A percentile compares a stretch with the other conserved stretches of the same genome.
phyloP scores from a whole-genome alignment of 1,139 yeast genomes.

The Lodderomyces metapsilosis region DNA sequence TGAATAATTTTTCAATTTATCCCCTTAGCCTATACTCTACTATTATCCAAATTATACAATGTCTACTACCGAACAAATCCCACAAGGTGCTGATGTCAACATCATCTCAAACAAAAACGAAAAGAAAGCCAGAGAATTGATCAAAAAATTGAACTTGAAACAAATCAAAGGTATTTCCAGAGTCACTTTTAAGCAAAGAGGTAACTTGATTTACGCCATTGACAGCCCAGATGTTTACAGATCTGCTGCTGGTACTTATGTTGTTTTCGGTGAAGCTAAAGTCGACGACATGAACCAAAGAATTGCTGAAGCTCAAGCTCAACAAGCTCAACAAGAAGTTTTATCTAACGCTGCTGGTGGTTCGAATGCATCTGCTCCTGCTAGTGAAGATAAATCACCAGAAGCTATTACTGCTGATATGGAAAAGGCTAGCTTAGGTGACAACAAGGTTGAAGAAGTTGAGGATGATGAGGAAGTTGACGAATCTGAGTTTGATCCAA shows the following conservation, averaged over 20 bases:
- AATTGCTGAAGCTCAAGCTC: slow-evolving; percentile 61
- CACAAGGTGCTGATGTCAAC: slow-evolving; percentile 85
- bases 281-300: slow-evolving; percentile 87
- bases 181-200: slow-evolving; percentile 94
- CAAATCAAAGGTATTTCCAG: slow-evolving; percentile 90
- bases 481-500: slow-evolving; percentile 75
- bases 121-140: slow-evolving; percentile 92
- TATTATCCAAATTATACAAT: slow-evolving; percentile 21
- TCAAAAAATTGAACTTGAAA: slow-evolving; percentile 88
- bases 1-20: slow-evolving; percentile 1
- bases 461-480: slow-evolving; percentile 72
- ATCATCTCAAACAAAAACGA: slow-evolving; percentile 80
- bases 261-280: slow-evolving; percentile 98
- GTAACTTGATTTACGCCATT: slow-evolving; percentile 90
- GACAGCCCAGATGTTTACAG: slow-evolving; percentile 94
- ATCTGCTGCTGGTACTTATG: slow-evolving; percentile 90
- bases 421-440: slow-evolving; percentile 69
- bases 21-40: background rate
- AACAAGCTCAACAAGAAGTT: slow-evolving; percentile 56
- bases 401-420: slow-evolving; percentile 89
- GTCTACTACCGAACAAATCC: slow-evolving; percentile 63
- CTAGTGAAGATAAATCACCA: slow-evolving; percentile 53
- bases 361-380: slow-evolving; percentile 23
- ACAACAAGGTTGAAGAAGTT: slow-evolving; percentile 32
- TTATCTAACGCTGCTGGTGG: slow-evolving; percentile 54